Conservation (phyloP, 2,329 filamentous ascomycete species). For the Ascochyta fabae region DNA sequence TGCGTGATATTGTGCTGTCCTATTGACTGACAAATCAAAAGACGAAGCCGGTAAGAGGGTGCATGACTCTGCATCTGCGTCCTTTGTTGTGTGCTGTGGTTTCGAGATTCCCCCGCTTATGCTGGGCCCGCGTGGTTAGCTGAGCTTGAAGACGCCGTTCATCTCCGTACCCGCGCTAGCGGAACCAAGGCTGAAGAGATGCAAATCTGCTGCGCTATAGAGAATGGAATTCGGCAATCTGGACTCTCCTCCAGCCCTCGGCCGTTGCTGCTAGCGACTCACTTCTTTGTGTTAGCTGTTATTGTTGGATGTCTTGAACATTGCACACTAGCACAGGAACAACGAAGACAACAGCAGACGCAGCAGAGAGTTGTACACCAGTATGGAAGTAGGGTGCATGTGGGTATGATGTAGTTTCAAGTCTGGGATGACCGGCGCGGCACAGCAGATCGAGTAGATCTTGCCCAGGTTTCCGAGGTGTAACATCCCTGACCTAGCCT, state of each 20-base stretch:
- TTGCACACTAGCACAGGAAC: not conserved
- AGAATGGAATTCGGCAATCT: not conserved
- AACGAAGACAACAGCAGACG: not conserved
- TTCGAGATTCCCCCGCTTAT: not conserved
- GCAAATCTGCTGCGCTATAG: constrained; percentile 5
- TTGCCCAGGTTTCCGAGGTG: not conserved
- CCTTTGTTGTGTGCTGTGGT: constrained; percentile 1
- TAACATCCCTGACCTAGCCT: not conserved
- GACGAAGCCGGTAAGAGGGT: not conserved
- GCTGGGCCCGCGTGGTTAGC: constrained; percentile 5
- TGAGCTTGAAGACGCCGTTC: constrained; percentile 7
- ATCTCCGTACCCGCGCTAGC: constrained; percentile 14
- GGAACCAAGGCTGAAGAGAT: constrained; percentile 3
- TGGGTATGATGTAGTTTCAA: not conserved
- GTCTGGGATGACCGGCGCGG: not conserved
- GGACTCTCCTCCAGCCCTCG: not conserved
- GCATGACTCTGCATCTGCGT: not conserved
- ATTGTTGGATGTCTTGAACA: not conserved
- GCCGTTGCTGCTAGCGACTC: not conserved
- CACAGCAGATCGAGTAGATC: constrained; percentile 7
- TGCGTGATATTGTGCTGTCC: not conserved
- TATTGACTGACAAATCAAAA: not conserved
- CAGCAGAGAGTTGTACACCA: not conserved
- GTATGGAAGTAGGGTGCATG: not conserved
- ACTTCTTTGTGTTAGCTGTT: not conserved